Evolutionary conservation across 805 yeast genomes (phyloP).

Genomic region (Wickerhamomyces xylosicus): DNA sequence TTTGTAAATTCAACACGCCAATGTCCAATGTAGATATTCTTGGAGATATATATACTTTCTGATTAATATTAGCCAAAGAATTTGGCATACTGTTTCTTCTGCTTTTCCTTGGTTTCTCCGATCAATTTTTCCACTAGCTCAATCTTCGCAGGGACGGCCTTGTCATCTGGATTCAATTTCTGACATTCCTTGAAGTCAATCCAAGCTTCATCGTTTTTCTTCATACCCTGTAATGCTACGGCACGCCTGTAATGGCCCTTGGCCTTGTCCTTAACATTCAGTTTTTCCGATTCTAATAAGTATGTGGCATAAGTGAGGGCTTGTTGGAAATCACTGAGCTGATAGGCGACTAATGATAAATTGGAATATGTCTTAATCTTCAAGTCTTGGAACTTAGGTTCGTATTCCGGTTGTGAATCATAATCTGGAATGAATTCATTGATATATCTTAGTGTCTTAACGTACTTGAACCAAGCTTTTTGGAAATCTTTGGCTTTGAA

Average conservation of each 20-base stretch:
- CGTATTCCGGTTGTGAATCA: conserved; percentile 46
- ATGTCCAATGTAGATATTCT: background rate
- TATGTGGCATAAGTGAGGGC: conserved; percentile 45
- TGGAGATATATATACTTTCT: background rate
- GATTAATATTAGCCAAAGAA: conserved; percentile 32
- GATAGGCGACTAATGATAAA: conserved; percentile 43
- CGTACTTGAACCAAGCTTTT: conserved; percentile 53
- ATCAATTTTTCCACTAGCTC: conserved; percentile 28
- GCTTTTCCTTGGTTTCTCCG: conserved; percentile 34
- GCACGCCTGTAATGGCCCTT: conserved; percentile 54
- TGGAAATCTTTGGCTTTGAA: conserved; percentile 40
- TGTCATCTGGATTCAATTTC: conserved; percentile 37
- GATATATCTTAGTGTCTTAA: conserved; percentile 56
- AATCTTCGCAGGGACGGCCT: conserved; percentile 34
- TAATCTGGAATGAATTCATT: conserved; percentile 65
- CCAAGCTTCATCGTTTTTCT: conserved; percentile 39
- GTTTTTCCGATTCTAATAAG: conserved; percentile 39
- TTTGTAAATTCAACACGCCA: too few species aligned
- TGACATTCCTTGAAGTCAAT: conserved; percentile 34
- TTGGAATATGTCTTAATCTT: conserved; percentile 37
- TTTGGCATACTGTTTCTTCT: conserved; percentile 48
- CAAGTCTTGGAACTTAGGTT: conserved; percentile 34
- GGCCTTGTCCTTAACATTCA: conserved; percentile 33
- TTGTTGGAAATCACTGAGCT: conserved; percentile 35
- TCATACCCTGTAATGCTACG: conserved; percentile 29